These are phyloP conservation scores for Lodderomyces oxycetoniae DNA, from an alignment of 1,139 yeast species.

Conservation along the genomic window DNA sequence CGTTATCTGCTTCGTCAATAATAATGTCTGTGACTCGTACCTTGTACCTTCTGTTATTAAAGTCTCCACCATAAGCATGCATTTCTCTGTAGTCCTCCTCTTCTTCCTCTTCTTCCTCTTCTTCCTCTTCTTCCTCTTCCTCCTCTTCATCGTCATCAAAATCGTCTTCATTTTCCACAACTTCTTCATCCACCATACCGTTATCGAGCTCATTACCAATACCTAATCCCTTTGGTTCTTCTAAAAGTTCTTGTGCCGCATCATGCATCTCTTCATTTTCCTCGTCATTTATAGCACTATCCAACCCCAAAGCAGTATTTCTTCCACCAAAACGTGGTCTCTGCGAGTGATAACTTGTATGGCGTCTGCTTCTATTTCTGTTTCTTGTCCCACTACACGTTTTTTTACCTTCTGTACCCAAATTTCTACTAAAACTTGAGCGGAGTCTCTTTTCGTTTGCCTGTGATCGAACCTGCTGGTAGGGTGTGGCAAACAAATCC, in stretches of 20 bases:
- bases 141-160: conserved; percentile 15
- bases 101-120: conserved; percentile 22
- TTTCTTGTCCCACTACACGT: conserved; percentile 1
- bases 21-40: conserved; percentile 53
- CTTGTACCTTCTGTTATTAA: conserved; percentile 28
- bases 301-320: conserved; percentile 6
- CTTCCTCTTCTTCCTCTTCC: conserved; percentile 20
- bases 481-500: conserved; percentile 64
- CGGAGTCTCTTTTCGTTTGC: conserved; percentile 31
- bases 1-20: conserved; percentile 37
- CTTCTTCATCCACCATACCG: conserved; percentile 12
- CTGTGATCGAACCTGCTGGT: conserved; percentile 52
- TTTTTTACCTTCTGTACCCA: not conserved
- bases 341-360: conserved; percentile 29
- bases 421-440: not conserved
- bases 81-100: conserved; percentile 23
- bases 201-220: conserved; percentile 16
- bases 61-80: conserved; percentile 24
- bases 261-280: conserved; percentile 11
- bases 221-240: conserved; percentile 5
- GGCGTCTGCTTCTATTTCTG: conserved; percentile 21
- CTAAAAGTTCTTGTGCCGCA: conserved; percentile 6
- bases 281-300: conserved; percentile 9
- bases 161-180: conserved; percentile 14
- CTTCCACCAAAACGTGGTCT: conserved; percentile 22